These are phyloP conservation scores for Aspergillus fijiensis DNA, from an alignment of 2,329 filamentous ascomycete genomes.

Conservation along the genomic window DNA sequence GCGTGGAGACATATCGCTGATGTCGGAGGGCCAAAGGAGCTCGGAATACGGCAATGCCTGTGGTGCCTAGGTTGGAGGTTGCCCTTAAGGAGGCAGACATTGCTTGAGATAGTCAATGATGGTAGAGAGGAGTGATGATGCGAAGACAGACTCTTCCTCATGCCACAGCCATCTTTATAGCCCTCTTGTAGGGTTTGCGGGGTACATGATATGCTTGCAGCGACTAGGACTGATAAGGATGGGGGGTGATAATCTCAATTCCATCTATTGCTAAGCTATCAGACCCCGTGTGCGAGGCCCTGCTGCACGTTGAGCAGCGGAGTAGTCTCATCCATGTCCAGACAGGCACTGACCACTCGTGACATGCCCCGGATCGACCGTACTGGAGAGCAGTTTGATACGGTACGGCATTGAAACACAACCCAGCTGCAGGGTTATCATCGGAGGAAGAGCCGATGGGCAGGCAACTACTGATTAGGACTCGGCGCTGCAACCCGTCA, in stretches of 20 bases:
- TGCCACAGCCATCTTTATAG: background rate
- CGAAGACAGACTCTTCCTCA: background rate
- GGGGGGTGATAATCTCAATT: background rate
- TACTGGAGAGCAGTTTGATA: background rate
- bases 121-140: background rate
- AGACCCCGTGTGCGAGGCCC: background rate
- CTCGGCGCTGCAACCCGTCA: background rate
- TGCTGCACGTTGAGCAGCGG: background rate
- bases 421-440: background rate
- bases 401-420: background rate
- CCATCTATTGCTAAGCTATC: background rate
- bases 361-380: background rate
- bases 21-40: background rate
- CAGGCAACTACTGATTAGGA: background rate
- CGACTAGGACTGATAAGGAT: background rate
- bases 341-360: background rate
- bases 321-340: background rate
- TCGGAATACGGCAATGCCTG: background rate
- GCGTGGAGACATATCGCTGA: background rate
- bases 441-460: background rate
- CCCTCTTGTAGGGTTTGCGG: background rate
- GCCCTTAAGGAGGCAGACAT: background rate
- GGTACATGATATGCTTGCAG: background rate
- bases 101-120: background rate
- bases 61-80: background rate